Conservation (phyloP, 2,329 filamentous ascomycete species). For the Epichloe typhina region DNA sequence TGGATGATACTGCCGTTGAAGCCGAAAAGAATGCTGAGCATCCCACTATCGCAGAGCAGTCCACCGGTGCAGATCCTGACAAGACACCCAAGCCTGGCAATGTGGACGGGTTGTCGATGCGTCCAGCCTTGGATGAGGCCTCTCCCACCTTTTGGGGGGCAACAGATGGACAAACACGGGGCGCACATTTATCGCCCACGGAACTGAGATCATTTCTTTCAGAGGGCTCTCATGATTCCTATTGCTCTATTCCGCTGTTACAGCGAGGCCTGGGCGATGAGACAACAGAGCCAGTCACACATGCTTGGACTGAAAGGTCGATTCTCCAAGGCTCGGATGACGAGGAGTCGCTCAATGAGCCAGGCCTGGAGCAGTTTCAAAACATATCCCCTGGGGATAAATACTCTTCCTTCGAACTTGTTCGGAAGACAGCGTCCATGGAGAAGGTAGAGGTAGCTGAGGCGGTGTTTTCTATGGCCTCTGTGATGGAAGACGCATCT, state of each 20-base stretch:
- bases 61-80: background rate
- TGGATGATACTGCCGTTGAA: background rate
- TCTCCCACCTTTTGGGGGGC: constrained; percentile 6
- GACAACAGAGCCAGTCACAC: constrained; percentile 19
- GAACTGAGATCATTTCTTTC: constrained; percentile 37
- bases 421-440: constrained; percentile 40
- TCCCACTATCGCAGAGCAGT: no score
- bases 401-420: constrained; percentile 39
- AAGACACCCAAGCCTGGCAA: background rate
- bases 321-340: constrained; percentile 37
- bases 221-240: constrained; percentile 57
- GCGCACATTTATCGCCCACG: constrained; percentile 16
- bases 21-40: background rate
- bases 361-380: constrained; percentile 7
- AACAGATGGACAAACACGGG: constrained; percentile 9
- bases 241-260: constrained; percentile 63
- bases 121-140: background rate
- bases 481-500: constrained; percentile 22
- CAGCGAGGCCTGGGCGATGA: constrained; percentile 51
- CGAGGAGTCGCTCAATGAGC: constrained; percentile 14
- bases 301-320: constrained; percentile 39
- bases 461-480: constrained; percentile 14
- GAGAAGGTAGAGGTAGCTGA: constrained; percentile 27
- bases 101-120: constrained; percentile 2
- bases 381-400: constrained; percentile 13